A percentile compares a stretch with the other conserved stretches of the same genome.
These are phyloP conservation scores for Austroboletus eburneus DNA, from an alignment of 768 basidiomycete species.

Conservation along the genomic window DNA sequence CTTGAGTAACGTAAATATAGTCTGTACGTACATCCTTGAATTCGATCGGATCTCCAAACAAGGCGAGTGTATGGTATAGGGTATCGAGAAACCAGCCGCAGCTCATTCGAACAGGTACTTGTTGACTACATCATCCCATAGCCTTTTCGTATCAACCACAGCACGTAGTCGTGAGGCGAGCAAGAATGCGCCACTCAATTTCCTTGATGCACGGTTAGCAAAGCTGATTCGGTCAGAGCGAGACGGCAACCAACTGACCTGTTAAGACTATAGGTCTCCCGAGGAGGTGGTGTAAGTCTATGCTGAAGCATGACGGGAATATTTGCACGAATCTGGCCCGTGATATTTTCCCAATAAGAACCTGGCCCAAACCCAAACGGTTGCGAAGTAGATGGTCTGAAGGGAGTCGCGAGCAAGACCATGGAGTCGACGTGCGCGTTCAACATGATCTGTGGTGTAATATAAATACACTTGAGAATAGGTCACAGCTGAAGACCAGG, in stretches of 20 bases:
- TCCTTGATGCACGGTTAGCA: constrained; percentile 35
- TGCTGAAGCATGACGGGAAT: constrained; percentile 91
- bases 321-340: constrained; percentile 66
- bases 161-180: constrained; percentile 74
- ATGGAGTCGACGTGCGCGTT: constrained; percentile 83
- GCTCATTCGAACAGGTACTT: constrained; percentile 16
- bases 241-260: constrained; percentile 43
- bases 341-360: constrained; percentile 65
- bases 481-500: not conserved
- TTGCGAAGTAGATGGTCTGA: constrained; percentile 57
- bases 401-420: constrained; percentile 81
- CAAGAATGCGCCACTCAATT: constrained; percentile 79
- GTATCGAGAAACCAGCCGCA: not conserved
- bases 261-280: constrained; percentile 94
- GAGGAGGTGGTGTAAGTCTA: constrained; percentile 86
- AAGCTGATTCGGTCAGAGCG: not conserved
- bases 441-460: constrained; percentile 57
- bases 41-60: not conserved
- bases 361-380: constrained; percentile 78
- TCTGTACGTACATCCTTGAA: not conserved
- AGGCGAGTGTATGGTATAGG: not conserved
- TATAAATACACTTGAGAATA: not conserved
- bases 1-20: not conserved
- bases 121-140: constrained; percentile 72
- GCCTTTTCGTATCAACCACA: constrained; percentile 59